Base-by-base conservation (phyloP, 2,329 filamentous ascomycete genomes). In the Fusarium verticillioides region DNA sequence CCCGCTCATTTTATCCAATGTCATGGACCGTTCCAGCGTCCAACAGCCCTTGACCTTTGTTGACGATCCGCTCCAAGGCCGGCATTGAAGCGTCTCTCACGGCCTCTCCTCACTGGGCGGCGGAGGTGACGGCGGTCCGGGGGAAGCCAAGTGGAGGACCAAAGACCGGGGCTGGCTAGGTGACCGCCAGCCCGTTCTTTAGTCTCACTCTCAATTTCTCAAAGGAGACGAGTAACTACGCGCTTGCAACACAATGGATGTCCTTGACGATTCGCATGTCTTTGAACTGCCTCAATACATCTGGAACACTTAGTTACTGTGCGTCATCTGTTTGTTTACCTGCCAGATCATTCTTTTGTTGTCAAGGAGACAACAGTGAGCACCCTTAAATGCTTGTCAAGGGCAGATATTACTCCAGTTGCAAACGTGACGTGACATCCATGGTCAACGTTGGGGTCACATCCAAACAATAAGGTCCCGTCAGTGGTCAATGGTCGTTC, bases 1-100 rank as follows among this genome's bases (percentile, higher is more conserved):
- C 44, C 71, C 71, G 69, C 68, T 75, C 69, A 74, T 75, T 72
- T 74, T 39, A 40, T 26, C 44, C 64, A 69, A 63, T 69, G 57
- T 40, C 28, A 49, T 62, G 57, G 37, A 47, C 69, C 57, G 62
- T 70, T 65, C 68, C 67, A 69, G 65, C 60, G 37, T 46, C 66
- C 62, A 70, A 67, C 53, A 70, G 39, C 58, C 56, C 26, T 50
- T 50, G 56, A 36, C 19, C 42, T 50, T 50, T 43, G 63, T 61
- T 50, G 71, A 50, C 63, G 68, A 73, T 74, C 71, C 63, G 59
- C 71, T 74, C 66, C 58, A 73, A 40, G 61, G 42, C 67, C 63
- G 63, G 63, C 46, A 60, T 37, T 28, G 47, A 58, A 65, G 46
- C 54, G 44, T 53, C 52, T 58, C 52, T 46, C 37, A 49, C 34